Percentiles rank a stretch among this genome's conserved stretches.
These are phyloP conservation scores for Fusarium sp. DNA, from an alignment of 2,329 filamentous ascomycete species.

Conservation along the genomic window DNA sequence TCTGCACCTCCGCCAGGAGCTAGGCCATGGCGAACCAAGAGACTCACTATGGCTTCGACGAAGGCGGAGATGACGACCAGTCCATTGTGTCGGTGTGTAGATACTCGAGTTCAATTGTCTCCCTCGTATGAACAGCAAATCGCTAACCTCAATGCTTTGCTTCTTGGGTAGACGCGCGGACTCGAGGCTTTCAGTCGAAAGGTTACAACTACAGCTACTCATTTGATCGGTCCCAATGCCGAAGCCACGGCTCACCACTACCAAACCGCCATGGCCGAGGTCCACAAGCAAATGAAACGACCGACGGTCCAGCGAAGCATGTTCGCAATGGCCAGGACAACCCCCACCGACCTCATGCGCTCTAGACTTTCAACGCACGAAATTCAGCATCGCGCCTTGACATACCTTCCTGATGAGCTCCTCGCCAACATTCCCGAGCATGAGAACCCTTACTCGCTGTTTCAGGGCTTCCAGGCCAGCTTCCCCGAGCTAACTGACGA, in stretches of 20 bases:
- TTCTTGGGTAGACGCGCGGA: constrained; percentile 76
- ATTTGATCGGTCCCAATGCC: constrained; percentile 80
- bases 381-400: constrained; percentile 92
- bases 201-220: constrained; percentile 91
- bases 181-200: constrained; percentile 95
- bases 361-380: constrained; percentile 90
- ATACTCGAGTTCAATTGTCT: constrained; percentile 39
- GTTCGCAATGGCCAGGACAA: constrained; percentile 90
- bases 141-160: constrained; percentile 38
- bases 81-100: constrained; percentile 60
- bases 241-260: constrained; percentile 75
- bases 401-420: constrained; percentile 90
- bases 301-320: constrained; percentile 89
- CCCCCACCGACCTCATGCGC: constrained; percentile 93
- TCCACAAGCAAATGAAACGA: constrained; percentile 88
- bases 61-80: constrained; percentile 61
- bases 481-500: constrained; percentile 79
- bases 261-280: constrained; percentile 86
- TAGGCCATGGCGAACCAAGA: constrained; percentile 59
- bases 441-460: constrained; percentile 89
- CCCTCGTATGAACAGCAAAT: constrained; percentile 24
- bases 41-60: constrained; percentile 62
- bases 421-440: constrained; percentile 89
- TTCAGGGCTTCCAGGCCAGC: constrained; percentile 95
- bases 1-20: constrained; percentile 47